Percentiles rank a stretch among this genome's conserved stretches.
These are phyloP conservation scores for Juncus effusus DNA, from an alignment of 176 grass and related monocot genomes.

Conservation along the genomic window DNA sequence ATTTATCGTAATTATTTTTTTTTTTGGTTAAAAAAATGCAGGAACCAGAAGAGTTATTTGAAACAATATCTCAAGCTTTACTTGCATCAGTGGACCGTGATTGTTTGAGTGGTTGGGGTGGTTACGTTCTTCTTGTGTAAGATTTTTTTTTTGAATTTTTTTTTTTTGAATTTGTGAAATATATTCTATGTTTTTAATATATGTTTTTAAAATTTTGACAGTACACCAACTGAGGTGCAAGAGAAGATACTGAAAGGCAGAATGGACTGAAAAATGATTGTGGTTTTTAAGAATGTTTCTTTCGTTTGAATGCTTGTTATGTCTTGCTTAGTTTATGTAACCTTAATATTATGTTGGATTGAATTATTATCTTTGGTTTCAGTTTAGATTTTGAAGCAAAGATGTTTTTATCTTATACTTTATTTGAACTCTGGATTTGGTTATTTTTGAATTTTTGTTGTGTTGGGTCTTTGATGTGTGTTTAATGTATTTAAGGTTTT, in stretches of 20 bases:
- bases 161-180: neutral
- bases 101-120: conserved; percentile 90
- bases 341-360: conserved; percentile 6
- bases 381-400: conserved; percentile 21
- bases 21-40: conserved; percentile 11
- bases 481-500: too few species aligned
- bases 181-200: neutral
- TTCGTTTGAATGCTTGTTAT: conserved; percentile 10
- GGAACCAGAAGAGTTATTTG: conserved; percentile 88
- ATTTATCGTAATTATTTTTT: neutral
- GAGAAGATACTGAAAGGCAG: conserved; percentile 81
- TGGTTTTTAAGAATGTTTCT: conserved; percentile 17
- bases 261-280: conserved; percentile 55
- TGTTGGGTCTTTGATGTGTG: neutral
- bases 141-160: conserved; percentile 22
- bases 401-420: conserved; percentile 23
- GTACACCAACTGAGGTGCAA: conserved; percentile 80
- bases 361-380: conserved; percentile 2
- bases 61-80: conserved; percentile 93
- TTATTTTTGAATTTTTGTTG: conserved; percentile 4
- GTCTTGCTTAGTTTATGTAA: conserved; percentile 23
- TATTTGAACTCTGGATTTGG: neutral
- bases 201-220: conserved; percentile 12
- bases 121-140: conserved; percentile 87
- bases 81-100: conserved; percentile 74